Evolutionary conservation across 1,284 basidiomycete genomes (phyloP).

Genomic region (Ceratobasidium sp.): DNA sequence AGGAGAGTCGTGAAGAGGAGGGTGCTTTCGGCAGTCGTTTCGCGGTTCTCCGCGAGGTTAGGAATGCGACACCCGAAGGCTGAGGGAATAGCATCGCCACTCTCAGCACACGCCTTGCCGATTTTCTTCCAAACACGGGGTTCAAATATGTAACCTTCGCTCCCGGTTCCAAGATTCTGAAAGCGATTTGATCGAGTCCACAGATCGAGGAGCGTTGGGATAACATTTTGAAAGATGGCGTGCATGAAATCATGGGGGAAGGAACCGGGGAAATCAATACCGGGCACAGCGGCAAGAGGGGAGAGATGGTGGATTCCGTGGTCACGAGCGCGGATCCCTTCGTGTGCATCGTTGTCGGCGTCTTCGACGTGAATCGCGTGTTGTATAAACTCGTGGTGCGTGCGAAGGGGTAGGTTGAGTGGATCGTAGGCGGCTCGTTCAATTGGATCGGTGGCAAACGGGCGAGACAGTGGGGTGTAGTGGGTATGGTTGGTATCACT

Average conservation of each 20-base stretch:
- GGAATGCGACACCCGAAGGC: slow-evolving; percentile 46
- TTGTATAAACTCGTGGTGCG: slow-evolving; percentile 4
- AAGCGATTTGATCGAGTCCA: slow-evolving; percentile 17
- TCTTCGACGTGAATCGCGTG: slow-evolving; percentile 14
- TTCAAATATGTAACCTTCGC: slow-evolving; percentile 6
- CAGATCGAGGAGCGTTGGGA: slow-evolving; percentile 33
- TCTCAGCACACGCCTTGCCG: slow-evolving; percentile 9
- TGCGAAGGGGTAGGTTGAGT: slow-evolving; percentile 11
- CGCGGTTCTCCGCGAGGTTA: slow-evolving; percentile 26
- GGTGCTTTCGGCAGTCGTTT: slow-evolving; percentile 42
- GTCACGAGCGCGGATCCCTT: not conserved
- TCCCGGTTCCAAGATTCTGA: not conserved
- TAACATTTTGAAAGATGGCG: slow-evolving; percentile 44
- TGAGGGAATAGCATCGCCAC: slow-evolving; percentile 40
- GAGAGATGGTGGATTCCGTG: slow-evolving; percentile 35
- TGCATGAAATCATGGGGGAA: slow-evolving; percentile 50
- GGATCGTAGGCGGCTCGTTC: not conserved
- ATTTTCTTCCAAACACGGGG: slow-evolving; percentile 8
- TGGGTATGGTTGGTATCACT: slow-evolving; percentile 30
- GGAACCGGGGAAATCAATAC: slow-evolving; percentile 38
- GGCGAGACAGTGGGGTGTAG: slow-evolving; percentile 39
- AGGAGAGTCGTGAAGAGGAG: slow-evolving; percentile 42
- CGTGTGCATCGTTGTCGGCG: not conserved
- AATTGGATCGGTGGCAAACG: slow-evolving; percentile 20
- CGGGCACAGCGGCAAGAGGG: not conserved